phyloP scores from a whole-genome alignment of 192 early-diverging fungal genomes.

The Rhizoclosmatium sp. region DNA sequence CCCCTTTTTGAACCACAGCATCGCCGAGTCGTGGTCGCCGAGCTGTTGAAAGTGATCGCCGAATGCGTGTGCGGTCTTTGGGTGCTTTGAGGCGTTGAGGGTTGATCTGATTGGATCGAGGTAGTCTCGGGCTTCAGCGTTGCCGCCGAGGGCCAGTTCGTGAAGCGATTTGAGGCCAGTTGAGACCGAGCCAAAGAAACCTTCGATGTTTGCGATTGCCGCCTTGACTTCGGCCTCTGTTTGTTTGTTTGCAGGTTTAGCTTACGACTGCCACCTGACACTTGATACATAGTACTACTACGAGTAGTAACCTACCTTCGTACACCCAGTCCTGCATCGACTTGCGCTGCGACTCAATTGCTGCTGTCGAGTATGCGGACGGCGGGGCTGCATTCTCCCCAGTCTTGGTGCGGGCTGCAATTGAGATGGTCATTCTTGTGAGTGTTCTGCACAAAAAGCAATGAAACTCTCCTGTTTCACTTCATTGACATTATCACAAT shows the following conservation, averaged over 20 bases:
- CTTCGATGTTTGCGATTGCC: slow-evolving; percentile 26
- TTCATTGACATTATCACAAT: no score
- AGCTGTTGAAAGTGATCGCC: slow-evolving; percentile 18
- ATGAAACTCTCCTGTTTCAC: no score
- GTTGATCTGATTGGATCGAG: slow-evolving; percentile 11
- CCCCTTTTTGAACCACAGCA: slow-evolving; percentile 30
- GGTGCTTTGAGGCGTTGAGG: slow-evolving; percentile 1
- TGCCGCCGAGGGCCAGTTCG: slow-evolving; percentile 17
- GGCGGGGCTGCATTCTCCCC: not conserved
- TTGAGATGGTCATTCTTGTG: not conserved
- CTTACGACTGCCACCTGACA: not conserved
- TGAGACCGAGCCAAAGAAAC: slow-evolving; percentile 7
- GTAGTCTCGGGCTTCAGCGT: slow-evolving; percentile 33
- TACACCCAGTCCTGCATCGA: not conserved
- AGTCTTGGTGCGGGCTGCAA: slow-evolving; percentile 5
- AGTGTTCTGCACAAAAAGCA: not conserved
- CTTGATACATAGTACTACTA: not conserved
- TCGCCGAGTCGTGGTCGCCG: slow-evolving; percentile 25
- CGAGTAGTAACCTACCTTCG: not conserved
- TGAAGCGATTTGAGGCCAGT: slow-evolving; percentile 28
- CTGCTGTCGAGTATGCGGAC: slow-evolving; percentile 19
- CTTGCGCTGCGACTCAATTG: slow-evolving; percentile 18
- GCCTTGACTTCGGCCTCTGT: slow-evolving; percentile 15
- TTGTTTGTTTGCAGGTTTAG: not conserved
- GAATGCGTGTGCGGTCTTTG: slow-evolving; percentile 15